A percentile compares a stretch with the other conserved stretches of the same genome.
Evolutionary conservation across 2,329 filamentous ascomycete genomes (phyloP).

Genomic region (Botrytis fragariae): DNA sequence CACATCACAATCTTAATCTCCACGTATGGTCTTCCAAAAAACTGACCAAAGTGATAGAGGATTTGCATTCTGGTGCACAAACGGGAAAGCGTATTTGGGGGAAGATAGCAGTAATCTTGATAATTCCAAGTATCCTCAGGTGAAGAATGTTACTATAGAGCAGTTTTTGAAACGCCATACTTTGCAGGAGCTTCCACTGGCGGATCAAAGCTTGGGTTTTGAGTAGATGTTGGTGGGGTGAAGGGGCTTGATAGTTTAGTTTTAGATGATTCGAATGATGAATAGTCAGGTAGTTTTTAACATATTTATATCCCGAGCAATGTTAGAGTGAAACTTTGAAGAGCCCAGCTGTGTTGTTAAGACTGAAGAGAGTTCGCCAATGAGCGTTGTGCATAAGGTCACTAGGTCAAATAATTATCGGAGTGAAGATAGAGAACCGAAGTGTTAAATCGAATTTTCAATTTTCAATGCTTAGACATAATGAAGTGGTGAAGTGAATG

Average conservation of each 20-base stretch:
- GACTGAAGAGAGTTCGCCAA: too few relatives aligned
- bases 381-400: too few relatives aligned
- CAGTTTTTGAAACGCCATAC: background rate
- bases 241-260: background rate
- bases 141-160: background rate
- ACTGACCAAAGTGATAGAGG: background rate
- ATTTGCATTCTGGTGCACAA: background rate
- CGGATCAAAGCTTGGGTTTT: background rate
- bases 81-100: background rate
- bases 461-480: too few relatives aligned
- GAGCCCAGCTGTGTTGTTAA: too few relatives aligned
- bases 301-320: background rate
- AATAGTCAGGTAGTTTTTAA: too few relatives aligned
- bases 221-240: background rate
- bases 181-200: background rate
- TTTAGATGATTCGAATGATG: background rate
- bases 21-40: background rate
- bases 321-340: background rate
- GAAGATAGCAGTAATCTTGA: background rate
- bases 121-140: background rate
- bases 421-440: too few relatives aligned
- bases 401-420: too few relatives aligned
- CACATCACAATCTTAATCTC: background rate
- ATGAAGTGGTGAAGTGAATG: too few relatives aligned
- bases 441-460: too few relatives aligned